A percentile compares a stretch with the other conserved stretches of the same genome.
phyloP scores from a whole-genome alignment of 2,329 filamentous ascomycete species.

The Xylaria sp. region DNA sequence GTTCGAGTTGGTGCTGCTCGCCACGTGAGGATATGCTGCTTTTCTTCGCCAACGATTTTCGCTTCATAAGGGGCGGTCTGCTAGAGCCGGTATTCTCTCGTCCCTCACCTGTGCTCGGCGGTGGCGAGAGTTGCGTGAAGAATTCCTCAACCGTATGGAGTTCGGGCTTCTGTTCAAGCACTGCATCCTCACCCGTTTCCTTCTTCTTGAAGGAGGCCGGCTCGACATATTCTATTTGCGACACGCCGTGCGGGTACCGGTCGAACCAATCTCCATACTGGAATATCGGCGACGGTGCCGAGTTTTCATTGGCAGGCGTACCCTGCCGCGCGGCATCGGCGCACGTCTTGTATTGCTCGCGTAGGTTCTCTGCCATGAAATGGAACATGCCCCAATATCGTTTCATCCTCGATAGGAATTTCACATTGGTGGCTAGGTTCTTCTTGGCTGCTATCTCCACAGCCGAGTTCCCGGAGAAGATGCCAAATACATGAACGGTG shows the following conservation, averaged over 20 bases:
- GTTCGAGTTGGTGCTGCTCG: slow-evolving; percentile 43
- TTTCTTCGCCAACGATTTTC: slow-evolving; percentile 45
- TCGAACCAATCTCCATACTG: slow-evolving; percentile 99
- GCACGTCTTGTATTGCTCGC: slow-evolving; percentile 83
- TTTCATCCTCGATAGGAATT: slow-evolving; percentile 92
- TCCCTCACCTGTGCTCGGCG: slow-evolving; percentile 51
- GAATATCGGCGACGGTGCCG: slow-evolving; percentile 68
- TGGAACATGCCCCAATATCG: slow-evolving; percentile 99
- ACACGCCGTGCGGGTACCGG: slow-evolving; percentile 89
- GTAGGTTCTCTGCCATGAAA: slow-evolving; percentile 91
- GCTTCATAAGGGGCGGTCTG: slow-evolving; percentile 36
- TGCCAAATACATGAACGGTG: slow-evolving; percentile 90
- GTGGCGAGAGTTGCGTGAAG: slow-evolving; percentile 77
- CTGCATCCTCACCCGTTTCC: slow-evolving; percentile 82
- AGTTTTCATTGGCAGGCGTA: slow-evolving; percentile 50
- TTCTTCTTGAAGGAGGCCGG: slow-evolving; percentile 68
- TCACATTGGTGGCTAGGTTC: slow-evolving; percentile 84
- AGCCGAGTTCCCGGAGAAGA: slow-evolving; percentile 80
- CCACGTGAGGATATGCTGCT: slow-evolving; percentile 39
- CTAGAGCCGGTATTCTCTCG: slow-evolving; percentile 41
- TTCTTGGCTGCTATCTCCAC: slow-evolving; percentile 79
- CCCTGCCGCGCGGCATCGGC: slow-evolving; percentile 79
- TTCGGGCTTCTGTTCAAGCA: slow-evolving; percentile 84
- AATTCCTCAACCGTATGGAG: slow-evolving; percentile 95
- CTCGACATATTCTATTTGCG: slow-evolving; percentile 80